A percentile compares a stretch with the other conserved stretches of the same genome.
Evolutionary conservation across 1,284 basidiomycete species (phyloP).

Genomic region (Dichomitus squalens): DNA sequence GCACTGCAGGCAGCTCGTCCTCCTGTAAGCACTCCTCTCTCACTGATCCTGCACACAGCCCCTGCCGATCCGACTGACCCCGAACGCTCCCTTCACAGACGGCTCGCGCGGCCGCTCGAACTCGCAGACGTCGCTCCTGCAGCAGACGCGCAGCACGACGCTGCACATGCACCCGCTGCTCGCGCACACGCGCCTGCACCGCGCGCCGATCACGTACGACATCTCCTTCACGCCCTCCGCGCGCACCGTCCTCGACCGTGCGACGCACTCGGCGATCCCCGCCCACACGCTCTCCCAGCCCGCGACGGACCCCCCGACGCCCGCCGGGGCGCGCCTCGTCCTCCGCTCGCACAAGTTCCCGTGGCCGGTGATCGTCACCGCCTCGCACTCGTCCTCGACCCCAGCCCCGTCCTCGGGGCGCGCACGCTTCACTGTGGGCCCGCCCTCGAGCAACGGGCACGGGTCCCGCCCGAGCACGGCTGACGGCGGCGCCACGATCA

Average conservation of each 20-base stretch:
- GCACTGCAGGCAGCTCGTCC: slow-evolving; percentile 36
- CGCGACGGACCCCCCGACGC: slow-evolving; percentile 60
- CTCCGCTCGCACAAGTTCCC: slow-evolving; percentile 61
- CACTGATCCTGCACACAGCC: not conserved
- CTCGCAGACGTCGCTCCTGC: slow-evolving; percentile 31
- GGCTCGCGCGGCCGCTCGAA: slow-evolving; percentile 25
- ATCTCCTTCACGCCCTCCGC: slow-evolving; percentile 58
- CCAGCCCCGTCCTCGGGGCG: slow-evolving; percentile 27
- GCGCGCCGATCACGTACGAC: slow-evolving; percentile 64
- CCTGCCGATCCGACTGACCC: not conserved
- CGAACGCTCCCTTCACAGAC: slow-evolving; percentile 7
- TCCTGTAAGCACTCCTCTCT: slow-evolving; percentile 31
- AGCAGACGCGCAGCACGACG: slow-evolving; percentile 42
- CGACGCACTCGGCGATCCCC: slow-evolving; percentile 56
- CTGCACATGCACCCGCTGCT: slow-evolving; percentile 66
- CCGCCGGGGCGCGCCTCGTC: slow-evolving; percentile 49
- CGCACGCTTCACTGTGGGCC: slow-evolving; percentile 36
- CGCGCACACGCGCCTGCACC: slow-evolving; percentile 53
- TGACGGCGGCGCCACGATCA: slow-evolving; percentile 39
- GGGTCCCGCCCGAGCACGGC: slow-evolving; percentile 28
- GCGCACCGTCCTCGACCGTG: slow-evolving; percentile 57
- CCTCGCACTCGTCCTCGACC: slow-evolving; percentile 27
- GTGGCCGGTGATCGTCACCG: slow-evolving; percentile 55
- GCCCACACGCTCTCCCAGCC: slow-evolving; percentile 59
- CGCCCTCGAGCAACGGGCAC: slow-evolving; percentile 30